A percentile compares a stretch with the other conserved stretches of the same genome.
Evolutionary conservation across 352 stramenopile species (phyloP).

Genomic region (Phytophthora pini): DNA sequence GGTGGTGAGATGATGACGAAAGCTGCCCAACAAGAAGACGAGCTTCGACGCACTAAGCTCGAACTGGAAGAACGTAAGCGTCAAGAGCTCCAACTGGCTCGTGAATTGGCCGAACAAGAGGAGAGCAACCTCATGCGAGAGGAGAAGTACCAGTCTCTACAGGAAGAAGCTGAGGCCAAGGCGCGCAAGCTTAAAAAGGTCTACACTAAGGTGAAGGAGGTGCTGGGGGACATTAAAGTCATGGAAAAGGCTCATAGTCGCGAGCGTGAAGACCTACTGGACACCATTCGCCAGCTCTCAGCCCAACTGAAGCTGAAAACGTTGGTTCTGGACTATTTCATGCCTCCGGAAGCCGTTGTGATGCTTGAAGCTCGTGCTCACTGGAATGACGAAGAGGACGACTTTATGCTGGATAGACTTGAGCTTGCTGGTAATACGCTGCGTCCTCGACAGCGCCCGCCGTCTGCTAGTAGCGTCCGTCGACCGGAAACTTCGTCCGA

Average conservation of each 20-base stretch:
- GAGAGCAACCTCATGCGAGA: constrained; percentile 94
- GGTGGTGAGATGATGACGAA: constrained; percentile 95
- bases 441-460: constrained; percentile 62
- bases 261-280: constrained; percentile 95
- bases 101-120: constrained; percentile 94
- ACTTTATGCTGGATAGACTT: constrained; percentile 73
- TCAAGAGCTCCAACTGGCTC: constrained; percentile 87
- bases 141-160: constrained; percentile 88
- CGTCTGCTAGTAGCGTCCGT: constrained; percentile 72
- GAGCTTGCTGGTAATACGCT: constrained; percentile 80
- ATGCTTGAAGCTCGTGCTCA: constrained; percentile 65
- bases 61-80: constrained; percentile 92
- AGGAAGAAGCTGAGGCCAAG: constrained; percentile 96
- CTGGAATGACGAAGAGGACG: constrained; percentile 83
- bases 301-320: constrained; percentile 96
- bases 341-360: constrained; percentile 62
- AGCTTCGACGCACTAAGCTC: constrained; percentile 92
- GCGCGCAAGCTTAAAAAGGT: constrained; percentile 98
- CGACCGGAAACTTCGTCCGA: constrained; percentile 76
- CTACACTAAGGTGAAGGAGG: constrained; percentile 91
- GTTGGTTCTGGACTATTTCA: constrained; percentile 94
- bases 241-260: constrained; percentile 93
- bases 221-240: constrained; percentile 93
- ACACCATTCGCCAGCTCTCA: constrained; percentile 96
- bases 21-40: constrained; percentile 94